Conservation (phyloP, 2,329 filamentous ascomycete species). For the Xylariaceae sp. region DNA sequence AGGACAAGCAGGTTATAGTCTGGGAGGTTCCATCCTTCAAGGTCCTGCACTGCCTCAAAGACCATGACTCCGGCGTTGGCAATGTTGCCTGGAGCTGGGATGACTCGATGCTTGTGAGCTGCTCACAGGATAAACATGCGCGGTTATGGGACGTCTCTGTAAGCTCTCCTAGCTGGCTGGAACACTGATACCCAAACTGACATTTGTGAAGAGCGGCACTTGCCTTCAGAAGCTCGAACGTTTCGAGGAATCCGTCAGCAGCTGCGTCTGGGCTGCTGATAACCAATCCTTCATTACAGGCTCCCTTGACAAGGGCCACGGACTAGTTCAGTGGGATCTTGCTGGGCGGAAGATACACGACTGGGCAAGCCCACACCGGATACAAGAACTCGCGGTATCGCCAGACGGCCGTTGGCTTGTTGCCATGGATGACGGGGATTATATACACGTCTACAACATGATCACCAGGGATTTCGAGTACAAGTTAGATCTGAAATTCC, state of each 20-base stretch:
- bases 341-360: slow-evolving; percentile 54
- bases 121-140: slow-evolving; percentile 65
- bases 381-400: slow-evolving; percentile 80
- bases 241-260: slow-evolving; percentile 78
- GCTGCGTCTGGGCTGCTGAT: slow-evolving; percentile 82
- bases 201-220: slow-evolving; percentile 46
- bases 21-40: slow-evolving; percentile 71
- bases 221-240: slow-evolving; percentile 57
- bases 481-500: slow-evolving; percentile 60
- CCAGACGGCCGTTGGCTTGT: slow-evolving; percentile 73
- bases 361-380: slow-evolving; percentile 64
- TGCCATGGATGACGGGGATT: slow-evolving; percentile 62
- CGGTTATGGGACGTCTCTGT: slow-evolving; percentile 68
- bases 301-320: slow-evolving; percentile 58
- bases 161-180: slow-evolving; percentile 28
- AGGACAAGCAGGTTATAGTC: slow-evolving; percentile 66
- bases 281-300: slow-evolving; percentile 72
- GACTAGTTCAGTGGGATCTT: slow-evolving; percentile 65
- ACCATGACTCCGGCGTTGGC: slow-evolving; percentile 65
- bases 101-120: slow-evolving; percentile 77
- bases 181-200: slow-evolving; percentile 8
- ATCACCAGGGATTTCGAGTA: slow-evolving; percentile 66
- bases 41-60: slow-evolving; percentile 52
- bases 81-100: slow-evolving; percentile 90
- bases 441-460: slow-evolving; percentile 77